These are phyloP conservation scores for Hypomontagnella monticulosa DNA, from an alignment of 495 filamentous ascomycete genomes.

Conservation along the genomic window DNA sequence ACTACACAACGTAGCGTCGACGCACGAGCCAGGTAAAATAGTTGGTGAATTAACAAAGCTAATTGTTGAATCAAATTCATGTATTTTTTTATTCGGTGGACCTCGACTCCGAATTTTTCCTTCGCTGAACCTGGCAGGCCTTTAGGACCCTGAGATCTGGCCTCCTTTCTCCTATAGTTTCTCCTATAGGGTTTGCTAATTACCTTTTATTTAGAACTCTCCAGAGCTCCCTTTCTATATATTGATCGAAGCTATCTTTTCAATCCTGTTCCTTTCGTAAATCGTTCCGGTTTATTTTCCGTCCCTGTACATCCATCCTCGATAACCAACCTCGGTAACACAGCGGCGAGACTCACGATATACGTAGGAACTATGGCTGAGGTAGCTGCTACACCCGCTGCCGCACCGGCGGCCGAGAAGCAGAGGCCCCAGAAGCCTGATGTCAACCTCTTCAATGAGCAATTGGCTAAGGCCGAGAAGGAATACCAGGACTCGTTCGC, in stretches of 20 bases:
- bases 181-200: constrained; percentile 25
- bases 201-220: constrained; percentile 19
- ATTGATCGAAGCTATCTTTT: constrained; percentile 30
- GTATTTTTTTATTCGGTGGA: constrained; percentile 15
- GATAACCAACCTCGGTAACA: constrained; percentile 10
- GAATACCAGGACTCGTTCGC: constrained; percentile 77
- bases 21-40: background rate
- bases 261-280: constrained; percentile 32
- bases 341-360: constrained; percentile 8
- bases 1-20: background rate
- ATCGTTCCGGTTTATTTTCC: constrained; percentile 38
- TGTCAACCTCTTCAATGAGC: constrained; percentile 73
- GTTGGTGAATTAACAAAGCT: background rate
- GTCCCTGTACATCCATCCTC: constrained; percentile 5
- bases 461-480: constrained; percentile 81
- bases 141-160: constrained; percentile 47
- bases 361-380: constrained; percentile 50
- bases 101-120: constrained; percentile 35
- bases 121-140: constrained; percentile 31
- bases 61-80: constrained; percentile 26
- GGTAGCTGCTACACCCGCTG: constrained; percentile 42
- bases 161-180: constrained; percentile 36
- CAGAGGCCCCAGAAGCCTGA: constrained; percentile 78
- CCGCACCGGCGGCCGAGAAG: constrained; percentile 53
- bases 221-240: constrained; percentile 12